Evolutionary conservation across 192 early-diverging fungal genomes (phyloP).

Genomic region (Geranomyces michiganensis): DNA sequence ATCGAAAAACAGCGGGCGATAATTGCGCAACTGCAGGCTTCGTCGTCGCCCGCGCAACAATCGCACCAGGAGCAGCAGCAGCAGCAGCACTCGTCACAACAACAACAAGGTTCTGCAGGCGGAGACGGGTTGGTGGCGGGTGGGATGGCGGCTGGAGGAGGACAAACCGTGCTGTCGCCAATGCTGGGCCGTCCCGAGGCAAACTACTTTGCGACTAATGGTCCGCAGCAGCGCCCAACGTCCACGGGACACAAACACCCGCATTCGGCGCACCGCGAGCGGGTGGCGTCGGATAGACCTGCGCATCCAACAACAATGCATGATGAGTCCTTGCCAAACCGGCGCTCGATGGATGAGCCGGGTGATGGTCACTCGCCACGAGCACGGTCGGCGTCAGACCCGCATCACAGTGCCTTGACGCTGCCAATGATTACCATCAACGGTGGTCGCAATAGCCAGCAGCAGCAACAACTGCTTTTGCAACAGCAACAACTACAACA

Average conservation of each 20-base stretch:
- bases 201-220: neutral
- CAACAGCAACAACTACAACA: too few relatives aligned
- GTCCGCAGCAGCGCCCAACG: neutral
- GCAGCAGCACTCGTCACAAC: neutral
- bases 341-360: neutral
- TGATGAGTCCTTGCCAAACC: neutral
- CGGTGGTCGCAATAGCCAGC: neutral
- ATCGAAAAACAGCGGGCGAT: slow-evolving; percentile 87
- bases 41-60: neutral
- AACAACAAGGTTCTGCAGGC: neutral
- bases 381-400: slow-evolving; percentile 7
- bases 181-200: slow-evolving; percentile 8
- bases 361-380: neutral
- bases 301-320: neutral
- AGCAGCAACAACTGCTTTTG: neutral
- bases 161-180: neutral
- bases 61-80: neutral
- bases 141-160: neutral
- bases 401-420: neutral
- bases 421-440: slow-evolving; percentile 8
- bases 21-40: slow-evolving; percentile 80
- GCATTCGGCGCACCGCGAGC: slow-evolving; percentile 3
- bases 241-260: neutral
- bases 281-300: neutral
- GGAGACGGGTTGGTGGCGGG: neutral